Conservation (phyloP, 1,284 basidiomycete species). For the Chalciporus sp. region DNA sequence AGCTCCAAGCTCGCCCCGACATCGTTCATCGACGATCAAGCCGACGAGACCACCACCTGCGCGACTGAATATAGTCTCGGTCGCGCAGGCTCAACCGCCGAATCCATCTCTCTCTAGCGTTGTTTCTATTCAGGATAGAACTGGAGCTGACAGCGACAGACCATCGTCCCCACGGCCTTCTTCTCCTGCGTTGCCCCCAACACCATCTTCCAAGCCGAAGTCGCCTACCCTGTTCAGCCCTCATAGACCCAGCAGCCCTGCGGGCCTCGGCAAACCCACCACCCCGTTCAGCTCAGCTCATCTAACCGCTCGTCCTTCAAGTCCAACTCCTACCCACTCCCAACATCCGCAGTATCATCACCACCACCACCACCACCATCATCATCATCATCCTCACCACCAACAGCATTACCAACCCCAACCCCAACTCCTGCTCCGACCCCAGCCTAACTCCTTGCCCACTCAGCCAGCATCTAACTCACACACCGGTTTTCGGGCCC, state of each 20-base stretch:
- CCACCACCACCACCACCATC: not conserved
- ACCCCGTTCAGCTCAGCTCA: not conserved
- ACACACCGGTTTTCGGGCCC: slow-evolving; percentile 27
- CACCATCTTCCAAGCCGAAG: not conserved
- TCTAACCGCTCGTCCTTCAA: slow-evolving; percentile 3
- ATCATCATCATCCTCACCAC: not conserved
- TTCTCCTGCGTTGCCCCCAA: not conserved
- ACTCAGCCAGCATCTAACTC: slow-evolving; percentile 2
- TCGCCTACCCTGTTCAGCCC: not conserved
- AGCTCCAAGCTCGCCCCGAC: slow-evolving; percentile 12
- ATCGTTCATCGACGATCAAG: slow-evolving; percentile 29
- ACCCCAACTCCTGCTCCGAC: not conserved
- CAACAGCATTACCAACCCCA: not conserved
- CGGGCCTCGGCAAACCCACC: not conserved
- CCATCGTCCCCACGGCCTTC: not conserved
- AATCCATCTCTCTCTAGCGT: not conserved
- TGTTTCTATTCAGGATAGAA: not conserved
- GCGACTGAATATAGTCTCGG: slow-evolving; percentile 5
- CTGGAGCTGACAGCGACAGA: not conserved
- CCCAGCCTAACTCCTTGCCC: not conserved
- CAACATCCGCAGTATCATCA: not conserved
- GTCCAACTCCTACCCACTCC: slow-evolving; percentile 8
- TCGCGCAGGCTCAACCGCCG: not conserved
- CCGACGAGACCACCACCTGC: slow-evolving; percentile 16
- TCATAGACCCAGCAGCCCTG: not conserved